A percentile compares a stretch with the other conserved stretches of the same genome.
Conservation (phyloP, 805 yeast species). For the Cyberlindnera maritima region DNA sequence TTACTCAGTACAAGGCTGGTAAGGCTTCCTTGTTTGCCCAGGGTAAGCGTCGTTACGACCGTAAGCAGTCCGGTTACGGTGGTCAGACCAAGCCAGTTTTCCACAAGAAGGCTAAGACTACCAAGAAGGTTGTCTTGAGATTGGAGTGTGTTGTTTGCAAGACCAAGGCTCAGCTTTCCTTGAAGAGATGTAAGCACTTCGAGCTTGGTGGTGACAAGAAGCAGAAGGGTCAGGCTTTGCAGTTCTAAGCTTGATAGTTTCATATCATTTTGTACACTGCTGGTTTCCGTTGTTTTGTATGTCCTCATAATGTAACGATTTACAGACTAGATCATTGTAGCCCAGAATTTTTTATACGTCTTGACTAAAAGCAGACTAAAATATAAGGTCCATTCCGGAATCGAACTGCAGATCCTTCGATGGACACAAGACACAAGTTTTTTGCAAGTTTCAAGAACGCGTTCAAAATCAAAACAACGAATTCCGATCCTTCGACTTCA, state of each 20-base stretch:
- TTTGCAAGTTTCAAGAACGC: not conserved
- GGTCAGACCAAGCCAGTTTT: slow-evolving; percentile 99
- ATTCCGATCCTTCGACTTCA: not conserved
- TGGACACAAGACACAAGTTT: not conserved
- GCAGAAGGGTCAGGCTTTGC: slow-evolving; percentile 99
- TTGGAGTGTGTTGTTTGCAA: slow-evolving; percentile 98
- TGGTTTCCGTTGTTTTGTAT: slow-evolving; percentile 26
- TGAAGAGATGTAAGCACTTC: slow-evolving; percentile 99
- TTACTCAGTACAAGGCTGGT: slow-evolving; percentile 99
- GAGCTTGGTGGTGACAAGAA: slow-evolving; percentile 99
- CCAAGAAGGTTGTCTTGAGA: slow-evolving; percentile 99
- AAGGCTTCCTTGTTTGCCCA: slow-evolving; percentile 99
- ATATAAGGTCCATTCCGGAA: not conserved
- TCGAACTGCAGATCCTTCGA: not conserved
- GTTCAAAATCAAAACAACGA: slow-evolving; percentile 15
- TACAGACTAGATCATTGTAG: slow-evolving; percentile 10
- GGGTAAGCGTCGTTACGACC: slow-evolving; percentile 99
- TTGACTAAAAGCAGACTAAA: no score
- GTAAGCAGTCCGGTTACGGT: slow-evolving; percentile 99
- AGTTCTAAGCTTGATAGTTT: slow-evolving; percentile 63
- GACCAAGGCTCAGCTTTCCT: slow-evolving; percentile 96
- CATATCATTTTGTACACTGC: slow-evolving; percentile 18
- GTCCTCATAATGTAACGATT: slow-evolving; percentile 27
- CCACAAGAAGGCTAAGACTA: slow-evolving; percentile 99
- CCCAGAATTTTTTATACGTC: no score